Conservation (phyloP, 257 asterid genomes). For the Voacanga thouarsii region DNA sequence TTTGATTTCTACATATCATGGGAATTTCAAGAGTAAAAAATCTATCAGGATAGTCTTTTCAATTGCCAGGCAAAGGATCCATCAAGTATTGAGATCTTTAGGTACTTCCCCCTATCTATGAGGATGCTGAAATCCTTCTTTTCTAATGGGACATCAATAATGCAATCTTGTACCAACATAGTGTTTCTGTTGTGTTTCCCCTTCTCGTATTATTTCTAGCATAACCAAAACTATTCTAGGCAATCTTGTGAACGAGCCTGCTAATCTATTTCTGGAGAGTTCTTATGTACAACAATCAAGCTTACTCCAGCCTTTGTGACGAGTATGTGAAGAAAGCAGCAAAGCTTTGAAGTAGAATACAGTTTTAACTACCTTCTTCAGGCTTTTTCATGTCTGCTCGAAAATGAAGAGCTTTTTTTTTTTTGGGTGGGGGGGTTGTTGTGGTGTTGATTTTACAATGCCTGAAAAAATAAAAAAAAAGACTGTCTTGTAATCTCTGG, state of each 20-base stretch:
- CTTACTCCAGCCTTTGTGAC: neutral
- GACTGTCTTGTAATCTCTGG: neutral
- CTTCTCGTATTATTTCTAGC: neutral
- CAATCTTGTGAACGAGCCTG: neutral
- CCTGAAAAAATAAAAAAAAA: neutral
- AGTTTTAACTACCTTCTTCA: neutral
- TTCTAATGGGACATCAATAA: slow-evolving; percentile 34
- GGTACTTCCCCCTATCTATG: slow-evolving; percentile 63
- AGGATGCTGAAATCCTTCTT: slow-evolving; percentile 56
- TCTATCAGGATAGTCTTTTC: slow-evolving; percentile 64
- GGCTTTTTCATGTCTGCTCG: neutral
- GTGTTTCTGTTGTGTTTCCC: neutral
- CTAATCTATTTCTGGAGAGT: neutral
- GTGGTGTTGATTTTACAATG: neutral
- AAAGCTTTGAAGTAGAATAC: neutral
- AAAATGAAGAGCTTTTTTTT: neutral
- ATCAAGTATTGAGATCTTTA: slow-evolving; percentile 77
- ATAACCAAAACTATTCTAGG: neutral
- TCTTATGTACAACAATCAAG: slow-evolving; percentile 8
- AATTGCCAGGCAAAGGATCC: slow-evolving; percentile 83
- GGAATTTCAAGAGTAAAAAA: slow-evolving; percentile 77
- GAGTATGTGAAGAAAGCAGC: neutral
- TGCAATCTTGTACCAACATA: slow-evolving; percentile 35
- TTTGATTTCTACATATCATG: too few relatives aligned
- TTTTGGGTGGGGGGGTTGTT: too few relatives aligned